Percentiles rank a stretch among this genome's conserved stretches.
Evolutionary conservation across 208 protist genomes (phyloP).

Genomic region (Acanthamoeba culbertsoni): DNA sequence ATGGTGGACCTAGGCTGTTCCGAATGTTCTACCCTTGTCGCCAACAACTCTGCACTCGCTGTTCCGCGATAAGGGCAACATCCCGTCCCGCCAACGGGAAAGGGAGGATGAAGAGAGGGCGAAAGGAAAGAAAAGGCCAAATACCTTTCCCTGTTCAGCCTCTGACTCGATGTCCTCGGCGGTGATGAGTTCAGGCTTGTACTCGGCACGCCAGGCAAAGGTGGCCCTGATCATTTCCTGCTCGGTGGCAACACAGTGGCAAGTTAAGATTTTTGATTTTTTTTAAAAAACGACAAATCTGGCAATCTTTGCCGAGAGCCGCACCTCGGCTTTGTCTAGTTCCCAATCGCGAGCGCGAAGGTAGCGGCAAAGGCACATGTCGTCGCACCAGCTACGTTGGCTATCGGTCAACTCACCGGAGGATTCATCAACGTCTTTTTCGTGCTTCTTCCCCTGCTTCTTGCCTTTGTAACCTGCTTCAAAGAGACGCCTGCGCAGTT

Average conservation of each 20-base stretch:
- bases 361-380: constrained; percentile 56
- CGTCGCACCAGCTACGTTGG: constrained; percentile 11
- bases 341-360: constrained; percentile 41
- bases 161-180: constrained; percentile 19
- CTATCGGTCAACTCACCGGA: background rate
- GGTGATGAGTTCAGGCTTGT: background rate
- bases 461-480: background rate
- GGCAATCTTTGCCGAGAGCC: background rate
- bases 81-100: too few species aligned
- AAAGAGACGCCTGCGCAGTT: background rate
- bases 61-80: too few species aligned
- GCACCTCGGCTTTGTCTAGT: constrained; percentile 47
- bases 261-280: background rate
- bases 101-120: too few species aligned
- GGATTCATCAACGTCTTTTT: background rate
- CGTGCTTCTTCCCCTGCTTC: background rate
- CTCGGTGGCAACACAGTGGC: background rate
- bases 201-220: background rate
- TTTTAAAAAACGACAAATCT: background rate
- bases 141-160: constrained; percentile 28
- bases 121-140: background rate
- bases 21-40: too few species aligned
- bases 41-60: too few species aligned
- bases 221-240: constrained; percentile 45
- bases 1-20: background rate